Evolutionary conservation across 345 rosid species (phyloP).

Genomic region (Geranium rotundifolium): DNA sequence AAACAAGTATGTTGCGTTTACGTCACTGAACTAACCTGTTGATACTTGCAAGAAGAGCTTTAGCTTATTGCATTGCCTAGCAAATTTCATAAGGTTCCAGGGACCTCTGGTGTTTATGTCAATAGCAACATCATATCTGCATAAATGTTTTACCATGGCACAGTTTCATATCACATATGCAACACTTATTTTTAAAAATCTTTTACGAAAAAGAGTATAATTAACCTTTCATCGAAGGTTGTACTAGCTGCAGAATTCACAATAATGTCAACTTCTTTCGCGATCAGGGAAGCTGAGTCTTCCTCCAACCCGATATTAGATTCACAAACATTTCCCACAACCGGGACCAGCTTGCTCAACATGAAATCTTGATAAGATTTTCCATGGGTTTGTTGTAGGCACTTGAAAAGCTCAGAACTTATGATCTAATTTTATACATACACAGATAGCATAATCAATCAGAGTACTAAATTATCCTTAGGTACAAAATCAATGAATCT

Average conservation of each 20-base stretch:
- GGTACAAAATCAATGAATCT: background rate
- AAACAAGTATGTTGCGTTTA: background rate
- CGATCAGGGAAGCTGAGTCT: conserved; percentile 45
- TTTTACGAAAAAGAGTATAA: background rate
- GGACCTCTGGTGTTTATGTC: conserved; percentile 69
- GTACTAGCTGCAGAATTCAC: conserved; percentile 80
- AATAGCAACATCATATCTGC: conserved; percentile 70
- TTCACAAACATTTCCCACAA: conserved; percentile 60
- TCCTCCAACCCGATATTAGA: conserved; percentile 57
- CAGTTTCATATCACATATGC: no score
- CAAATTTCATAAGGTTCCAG: conserved; percentile 50
- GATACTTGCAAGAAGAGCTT: conserved; percentile 74
- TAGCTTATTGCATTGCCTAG: conserved; percentile 58
- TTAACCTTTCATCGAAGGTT: conserved; percentile 36
- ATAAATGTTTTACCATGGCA: no score
- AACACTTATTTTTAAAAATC: no score
- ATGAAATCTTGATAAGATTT: conserved; percentile 63
- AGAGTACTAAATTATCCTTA: background rate
- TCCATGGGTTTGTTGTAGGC: conserved; percentile 60
- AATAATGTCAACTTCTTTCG: conserved; percentile 53
- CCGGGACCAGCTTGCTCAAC: conserved; percentile 75
- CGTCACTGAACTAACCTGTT: conserved; percentile 19
- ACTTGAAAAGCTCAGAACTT: conserved; percentile 68
- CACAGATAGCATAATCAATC: background rate
- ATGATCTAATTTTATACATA: conserved; percentile 39